Percentiles rank a stretch among this genome's conserved stretches.
Evolutionary conservation across 176 grass and related monocot genomes (phyloP).

Genomic region (Cenchrus purpureus): DNA sequence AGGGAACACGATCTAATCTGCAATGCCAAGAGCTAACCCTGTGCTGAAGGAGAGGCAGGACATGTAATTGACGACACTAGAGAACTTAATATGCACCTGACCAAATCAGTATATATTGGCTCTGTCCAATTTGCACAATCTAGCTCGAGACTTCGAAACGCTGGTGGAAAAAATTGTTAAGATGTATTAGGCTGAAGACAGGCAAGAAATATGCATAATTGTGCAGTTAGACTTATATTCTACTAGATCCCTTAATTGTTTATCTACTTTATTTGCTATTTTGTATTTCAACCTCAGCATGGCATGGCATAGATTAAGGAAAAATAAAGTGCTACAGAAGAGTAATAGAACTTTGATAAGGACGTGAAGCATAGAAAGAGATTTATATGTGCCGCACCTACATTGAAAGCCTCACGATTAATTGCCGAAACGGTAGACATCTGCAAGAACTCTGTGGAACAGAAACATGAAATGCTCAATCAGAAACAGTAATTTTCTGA

Average conservation of each 20-base stretch:
- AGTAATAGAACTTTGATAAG: slow-evolving; percentile 24
- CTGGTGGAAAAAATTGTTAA: slow-evolving; percentile 43
- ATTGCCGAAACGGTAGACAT: slow-evolving; percentile 71
- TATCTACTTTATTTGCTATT: too few species aligned
- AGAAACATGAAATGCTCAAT: neutral
- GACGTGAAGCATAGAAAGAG: slow-evolving; percentile 8
- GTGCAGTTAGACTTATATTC: too few species aligned
- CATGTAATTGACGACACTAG: slow-evolving; percentile 9
- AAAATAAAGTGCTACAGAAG: slow-evolving; percentile 14
- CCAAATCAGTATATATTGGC: slow-evolving; percentile 85
- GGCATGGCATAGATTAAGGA: neutral
- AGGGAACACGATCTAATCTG: neutral
- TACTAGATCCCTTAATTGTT: too few species aligned
- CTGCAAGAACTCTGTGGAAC: slow-evolving; percentile 78
- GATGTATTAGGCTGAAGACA: neutral
- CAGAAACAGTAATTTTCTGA: neutral
- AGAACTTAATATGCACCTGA: slow-evolving; percentile 57
- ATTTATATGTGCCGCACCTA: slow-evolving; percentile 70
- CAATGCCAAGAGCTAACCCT: slow-evolving; percentile 26
- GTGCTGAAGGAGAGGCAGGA: slow-evolving; percentile 1
- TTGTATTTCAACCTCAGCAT: too few species aligned
- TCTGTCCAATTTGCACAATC: slow-evolving; percentile 98
- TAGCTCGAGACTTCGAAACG: slow-evolving; percentile 85
- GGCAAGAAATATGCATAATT: slow-evolving; percentile 12
- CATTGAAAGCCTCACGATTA: slow-evolving; percentile 87